Base-by-base conservation (phyloP, 164 flowering plant species). In the Nymphaea colorata region DNA sequence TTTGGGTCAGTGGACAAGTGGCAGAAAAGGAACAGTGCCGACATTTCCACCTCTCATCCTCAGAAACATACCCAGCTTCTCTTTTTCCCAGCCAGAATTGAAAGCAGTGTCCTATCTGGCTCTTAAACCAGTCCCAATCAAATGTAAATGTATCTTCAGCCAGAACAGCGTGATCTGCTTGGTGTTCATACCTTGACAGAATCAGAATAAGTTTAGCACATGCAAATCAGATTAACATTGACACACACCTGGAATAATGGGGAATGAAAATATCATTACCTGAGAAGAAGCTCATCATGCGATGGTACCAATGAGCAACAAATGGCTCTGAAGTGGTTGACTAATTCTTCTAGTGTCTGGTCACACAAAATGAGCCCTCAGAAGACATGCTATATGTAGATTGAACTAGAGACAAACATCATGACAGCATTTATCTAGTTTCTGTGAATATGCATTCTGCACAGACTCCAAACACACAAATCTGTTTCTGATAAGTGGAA, bases 11-110 rank as follows among this genome's bases (percentile, higher is more conserved):
- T n/a, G 17, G 64, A 66, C 96, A 93, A 8, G 66, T 69, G 3
- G 81, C 71, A 25, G 85, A 77, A 72, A 82, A 90, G 44, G 81
- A 74, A 70, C 98, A 93, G 67, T 68, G 72, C 61, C 71, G 61
- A 74, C 96, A 93, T 78, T 90, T 93, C 98, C 96, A 93, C 2
- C 78, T 81, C 77, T 93, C 98, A 53, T 85, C 90, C 65, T 71
- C 67, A 25, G 85, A 74, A 59, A 79, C 72, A 69, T 76, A 87
- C 43, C 42, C 76, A 25, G 89, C 86, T 75, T 84, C 90, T 62
- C 95, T 71, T 70, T 82, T 73, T 15, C 96, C 93, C 61, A 6
- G 57, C 95, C 98, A 93, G 73, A 90, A 84, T 74, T 88, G 86
- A 5, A 90, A 87, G 68, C 69, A 73, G 66, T 62, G 41, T 64